A percentile compares a stretch with the other conserved stretches of the same genome.
These are phyloP conservation scores for Boletus rex-veris DNA, from an alignment of 768 basidiomycete species.

Conservation along the genomic window DNA sequence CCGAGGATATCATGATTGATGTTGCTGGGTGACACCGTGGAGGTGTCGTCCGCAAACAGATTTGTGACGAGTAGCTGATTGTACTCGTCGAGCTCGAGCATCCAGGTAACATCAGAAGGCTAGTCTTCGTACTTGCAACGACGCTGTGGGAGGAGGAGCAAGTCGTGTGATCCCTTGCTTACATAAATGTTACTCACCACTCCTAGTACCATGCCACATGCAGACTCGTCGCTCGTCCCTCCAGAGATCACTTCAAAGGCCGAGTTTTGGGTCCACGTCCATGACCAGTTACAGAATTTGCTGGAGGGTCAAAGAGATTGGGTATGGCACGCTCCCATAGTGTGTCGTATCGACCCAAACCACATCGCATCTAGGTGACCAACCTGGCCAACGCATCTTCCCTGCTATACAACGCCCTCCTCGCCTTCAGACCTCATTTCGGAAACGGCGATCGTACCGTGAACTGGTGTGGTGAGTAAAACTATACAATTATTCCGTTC, in stretches of 20 bases:
- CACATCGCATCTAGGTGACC: conserved; percentile 52
- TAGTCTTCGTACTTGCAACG: conserved; percentile 1
- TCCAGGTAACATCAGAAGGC: conserved; percentile 24
- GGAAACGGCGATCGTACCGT: conserved; percentile 63
- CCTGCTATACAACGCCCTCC: conserved; percentile 73
- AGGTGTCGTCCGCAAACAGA: conserved; percentile 9
- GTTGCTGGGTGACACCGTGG: background rate
- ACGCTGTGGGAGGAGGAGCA: background rate
- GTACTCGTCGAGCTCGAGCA: conserved; percentile 26
- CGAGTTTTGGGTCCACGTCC: conserved; percentile 79
- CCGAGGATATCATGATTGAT: background rate
- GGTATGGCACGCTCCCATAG: conserved; percentile 45
- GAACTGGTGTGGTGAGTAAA: conserved; percentile 86
- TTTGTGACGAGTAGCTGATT: conserved; percentile 21
- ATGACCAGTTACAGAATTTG: conserved; percentile 56
- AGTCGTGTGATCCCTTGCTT: background rate
- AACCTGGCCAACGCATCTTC: conserved; percentile 84
- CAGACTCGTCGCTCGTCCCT: conserved; percentile 76
- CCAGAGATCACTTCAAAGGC: conserved; percentile 62
- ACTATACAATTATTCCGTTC: background rate
- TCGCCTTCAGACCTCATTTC: conserved; percentile 62
- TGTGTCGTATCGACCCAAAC: background rate
- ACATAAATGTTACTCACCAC: conserved; percentile 3
- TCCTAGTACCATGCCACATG: conserved; percentile 68
- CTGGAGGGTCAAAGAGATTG: conserved; percentile 70